Base-by-base conservation (phyloP, 164 flowering plant genomes). In the Berberis vulgaris region DNA sequence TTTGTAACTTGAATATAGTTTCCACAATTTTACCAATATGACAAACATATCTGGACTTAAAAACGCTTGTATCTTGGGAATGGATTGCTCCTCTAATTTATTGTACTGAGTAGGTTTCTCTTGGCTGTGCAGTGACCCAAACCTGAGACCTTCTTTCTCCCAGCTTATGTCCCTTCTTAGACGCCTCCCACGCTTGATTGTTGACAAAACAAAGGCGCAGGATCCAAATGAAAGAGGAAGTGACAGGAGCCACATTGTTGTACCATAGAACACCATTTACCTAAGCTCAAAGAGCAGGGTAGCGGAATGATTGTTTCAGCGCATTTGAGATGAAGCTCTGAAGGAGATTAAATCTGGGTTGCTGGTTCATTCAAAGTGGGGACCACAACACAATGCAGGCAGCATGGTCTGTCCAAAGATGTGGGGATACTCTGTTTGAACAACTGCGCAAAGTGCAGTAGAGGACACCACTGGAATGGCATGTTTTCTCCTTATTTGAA, bases 121-220 rank as follows among this genome's bases (percentile, higher is more conserved):
- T 62, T 65, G 53, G 64, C 13, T 67, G 49, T 83, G 82, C 86
- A 94, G 99, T 72, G 96, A 89, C 41, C 89, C 92, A n/a, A 80
- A 81, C 44, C 67, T 78, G 55, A 81, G 99, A 8, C 99, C 99
- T 4, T 83, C 93, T 13, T 94, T 94, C 59, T 56, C 83, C 45
- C 83, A 86, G 80, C 88, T 94, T 13, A 87, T 94, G 71, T 60
- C 75, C 54, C 86, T 84, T 45, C 89, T 94, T 5, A 83, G 78
- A 68, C 70, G 73, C 60, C 78, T 86, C 42, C 78, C 84, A 64
- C 83, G 73, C 45, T 77, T 90, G 54, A 61, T 50, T 70, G 72
- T 74, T 60, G 83, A 66, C 60, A 80, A 50, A 69, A 46, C 70
- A 60, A 72, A 76, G 62, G 60, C 43, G 60, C 11, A 40, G 41